Conservation (phyloP, 2,329 filamentous ascomycete species). For the Paraconiothyrium brasiliense region DNA sequence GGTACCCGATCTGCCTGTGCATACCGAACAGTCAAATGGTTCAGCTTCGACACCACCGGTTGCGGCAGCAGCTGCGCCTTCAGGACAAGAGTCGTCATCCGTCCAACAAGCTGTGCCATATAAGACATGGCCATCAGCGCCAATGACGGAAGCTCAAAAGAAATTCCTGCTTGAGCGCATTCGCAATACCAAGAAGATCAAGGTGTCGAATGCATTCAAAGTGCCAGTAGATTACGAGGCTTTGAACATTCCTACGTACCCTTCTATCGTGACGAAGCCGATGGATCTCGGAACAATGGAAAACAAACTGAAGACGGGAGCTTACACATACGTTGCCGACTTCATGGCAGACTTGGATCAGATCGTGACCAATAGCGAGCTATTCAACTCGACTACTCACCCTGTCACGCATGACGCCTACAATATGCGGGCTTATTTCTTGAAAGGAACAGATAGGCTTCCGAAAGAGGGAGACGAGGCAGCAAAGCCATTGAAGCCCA, state of each 20-base stretch:
- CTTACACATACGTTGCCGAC: constrained; percentile 75
- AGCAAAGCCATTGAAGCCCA: constrained; percentile 46
- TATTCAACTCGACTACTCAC: constrained; percentile 85
- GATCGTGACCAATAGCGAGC: constrained; percentile 79
- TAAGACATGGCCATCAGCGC: constrained; percentile 44
- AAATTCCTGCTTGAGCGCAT: constrained; percentile 72
- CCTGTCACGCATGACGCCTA: constrained; percentile 74
- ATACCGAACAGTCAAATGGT: constrained; percentile 42
- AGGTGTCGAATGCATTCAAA: constrained; percentile 78
- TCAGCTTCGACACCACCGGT: constrained; percentile 21
- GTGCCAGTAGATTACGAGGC: constrained; percentile 80
- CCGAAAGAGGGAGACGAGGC: constrained; percentile 64
- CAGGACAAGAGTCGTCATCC: constrained; percentile 41
- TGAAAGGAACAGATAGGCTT: constrained; percentile 68
- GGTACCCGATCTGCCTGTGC: constrained; percentile 52
- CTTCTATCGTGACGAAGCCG: constrained; percentile 75
- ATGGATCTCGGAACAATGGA: constrained; percentile 90
- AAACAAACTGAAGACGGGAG: constrained; percentile 74
- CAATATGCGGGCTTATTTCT: constrained; percentile 67
- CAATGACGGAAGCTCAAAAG: constrained; percentile 64
- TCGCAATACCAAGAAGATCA: constrained; percentile 84
- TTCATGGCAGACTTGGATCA: constrained; percentile 79
- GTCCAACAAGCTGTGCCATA: constrained; percentile 46
- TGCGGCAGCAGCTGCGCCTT: constrained; percentile 30
- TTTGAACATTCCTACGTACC: constrained; percentile 78